A percentile compares a stretch with the other conserved stretches of the same genome.
Evolutionary conservation across 768 basidiomycete genomes (phyloP).

Genomic region (Lentinus brumalis): DNA sequence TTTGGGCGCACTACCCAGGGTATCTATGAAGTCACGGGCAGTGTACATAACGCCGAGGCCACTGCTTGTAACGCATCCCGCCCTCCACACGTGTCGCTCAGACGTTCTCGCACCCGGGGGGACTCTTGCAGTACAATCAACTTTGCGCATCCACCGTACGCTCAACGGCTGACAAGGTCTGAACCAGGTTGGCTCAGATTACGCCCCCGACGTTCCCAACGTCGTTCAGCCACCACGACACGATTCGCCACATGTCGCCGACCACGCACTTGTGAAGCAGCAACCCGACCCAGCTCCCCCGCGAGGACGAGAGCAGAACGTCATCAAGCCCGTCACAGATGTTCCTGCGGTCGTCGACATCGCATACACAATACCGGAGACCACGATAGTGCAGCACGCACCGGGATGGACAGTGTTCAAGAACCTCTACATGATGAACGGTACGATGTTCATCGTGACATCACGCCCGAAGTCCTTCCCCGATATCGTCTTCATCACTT

Average conservation of each 20-base stretch:
- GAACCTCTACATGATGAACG: slow-evolving; percentile 84
- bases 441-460: slow-evolving; percentile 74
- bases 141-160: not conserved
- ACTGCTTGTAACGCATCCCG: too few relatives aligned
- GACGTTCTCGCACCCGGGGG: not conserved
- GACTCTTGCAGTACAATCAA: not conserved
- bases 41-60: too few relatives aligned
- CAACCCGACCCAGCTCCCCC: slow-evolving; percentile 13
- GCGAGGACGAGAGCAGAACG: slow-evolving; percentile 5
- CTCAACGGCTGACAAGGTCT: not conserved
- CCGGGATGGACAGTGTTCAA: slow-evolving; percentile 87
- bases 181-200: slow-evolving; percentile 13
- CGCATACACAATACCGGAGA: slow-evolving; percentile 45
- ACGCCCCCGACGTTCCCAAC: slow-evolving; percentile 5
- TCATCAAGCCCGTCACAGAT: slow-evolving; percentile 2
- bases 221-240: slow-evolving; percentile 3
- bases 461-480: slow-evolving; percentile 48
- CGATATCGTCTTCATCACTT: slow-evolving; percentile 57
- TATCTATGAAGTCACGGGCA: too few relatives aligned
- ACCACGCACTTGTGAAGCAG: slow-evolving; percentile 1
- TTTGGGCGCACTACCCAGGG: too few relatives aligned
- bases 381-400: slow-evolving; percentile 62
- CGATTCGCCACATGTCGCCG: slow-evolving; percentile 6
- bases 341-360: slow-evolving; percentile 14
- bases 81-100: too few relatives aligned